These are phyloP conservation scores for Mycena sanguinolenta DNA, from an alignment of 768 basidiomycete species.

Conservation along the genomic window DNA sequence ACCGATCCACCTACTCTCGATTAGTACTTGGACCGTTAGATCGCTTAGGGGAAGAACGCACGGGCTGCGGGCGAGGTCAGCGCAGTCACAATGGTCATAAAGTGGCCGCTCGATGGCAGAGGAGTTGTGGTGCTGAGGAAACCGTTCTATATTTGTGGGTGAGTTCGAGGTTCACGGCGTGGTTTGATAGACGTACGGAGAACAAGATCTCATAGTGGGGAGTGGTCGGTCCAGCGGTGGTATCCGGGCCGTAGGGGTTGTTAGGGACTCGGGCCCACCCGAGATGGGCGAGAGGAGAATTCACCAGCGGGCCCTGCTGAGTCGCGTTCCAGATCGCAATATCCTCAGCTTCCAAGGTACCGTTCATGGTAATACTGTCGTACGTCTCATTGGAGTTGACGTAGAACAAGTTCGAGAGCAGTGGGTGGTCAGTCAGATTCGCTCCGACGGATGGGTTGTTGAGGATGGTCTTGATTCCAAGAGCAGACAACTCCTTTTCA, in stretches of 20 bases:
- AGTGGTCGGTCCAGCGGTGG: conserved; percentile 37
- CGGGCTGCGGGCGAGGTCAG: conserved; percentile 31
- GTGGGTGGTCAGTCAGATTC: too few relatives aligned
- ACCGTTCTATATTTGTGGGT: conserved; percentile 3
- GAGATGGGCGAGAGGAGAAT: conserved; percentile 35
- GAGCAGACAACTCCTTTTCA: too few relatives aligned
- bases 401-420: too few relatives aligned
- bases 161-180: neutral
- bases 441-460: too few relatives aligned
- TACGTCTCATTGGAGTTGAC: conserved; percentile 30
- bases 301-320: conserved; percentile 41
- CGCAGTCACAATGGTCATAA: neutral
- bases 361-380: conserved; percentile 35
- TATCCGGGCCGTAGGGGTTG: too few relatives aligned
- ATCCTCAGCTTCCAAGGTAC: conserved; percentile 25
- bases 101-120: too few relatives aligned
- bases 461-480: too few relatives aligned
- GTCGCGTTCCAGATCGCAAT: conserved; percentile 40
- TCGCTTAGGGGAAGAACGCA: too few relatives aligned
- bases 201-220: conserved; percentile 42
- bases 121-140: too few relatives aligned
- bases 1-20: too few relatives aligned
- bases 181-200: conserved; percentile 8
- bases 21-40: too few relatives aligned
- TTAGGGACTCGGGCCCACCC: conserved; percentile 36